phyloP scores from a whole-genome alignment of 805 yeast genomes.

The Sugiyamaella smithiae region DNA sequence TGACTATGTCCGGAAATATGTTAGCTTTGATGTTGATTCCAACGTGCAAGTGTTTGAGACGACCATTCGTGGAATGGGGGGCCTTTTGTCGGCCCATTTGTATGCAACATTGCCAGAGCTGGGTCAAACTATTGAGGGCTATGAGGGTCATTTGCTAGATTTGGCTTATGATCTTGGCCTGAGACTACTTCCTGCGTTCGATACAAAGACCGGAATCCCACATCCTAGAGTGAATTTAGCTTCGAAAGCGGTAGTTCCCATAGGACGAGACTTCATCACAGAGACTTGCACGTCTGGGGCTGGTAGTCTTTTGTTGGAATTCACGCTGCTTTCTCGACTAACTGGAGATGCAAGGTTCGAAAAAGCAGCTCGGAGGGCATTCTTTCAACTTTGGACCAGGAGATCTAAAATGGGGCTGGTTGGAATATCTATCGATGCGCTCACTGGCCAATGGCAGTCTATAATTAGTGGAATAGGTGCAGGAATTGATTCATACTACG shows the following conservation, averaged over 20 bases:
- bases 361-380: slow-evolving; percentile 56
- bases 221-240: slow-evolving; percentile 72
- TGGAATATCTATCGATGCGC: slow-evolving; percentile 74
- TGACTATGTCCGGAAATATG: slow-evolving; percentile 38
- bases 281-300: slow-evolving; percentile 91
- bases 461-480: slow-evolving; percentile 82
- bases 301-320: slow-evolving; percentile 76
- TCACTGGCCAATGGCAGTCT: slow-evolving; percentile 53
- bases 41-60: slow-evolving; percentile 80
- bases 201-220: slow-evolving; percentile 62
- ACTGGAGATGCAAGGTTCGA: slow-evolving; percentile 76
- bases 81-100: slow-evolving; percentile 73
- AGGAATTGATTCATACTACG: slow-evolving; percentile 86
- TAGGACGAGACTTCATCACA: slow-evolving; percentile 25
- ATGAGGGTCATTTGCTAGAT: slow-evolving; percentile 68
- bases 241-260: slow-evolving; percentile 42
- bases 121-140: slow-evolving; percentile 44
- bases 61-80: slow-evolving; percentile 79
- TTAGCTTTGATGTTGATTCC: slow-evolving; percentile 58
- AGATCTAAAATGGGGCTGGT: slow-evolving; percentile 60
- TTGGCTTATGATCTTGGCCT: slow-evolving; percentile 76
- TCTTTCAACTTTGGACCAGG: slow-evolving; percentile 66
- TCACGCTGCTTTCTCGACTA: slow-evolving; percentile 68
- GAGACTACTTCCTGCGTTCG: slow-evolving; percentile 66
- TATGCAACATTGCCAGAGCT: slow-evolving; percentile 52